Percentiles rank a stretch among this genome's conserved stretches.
phyloP scores from a whole-genome alignment of 2,329 filamentous ascomycete species.

The Aspergillus arachidicola region DNA sequence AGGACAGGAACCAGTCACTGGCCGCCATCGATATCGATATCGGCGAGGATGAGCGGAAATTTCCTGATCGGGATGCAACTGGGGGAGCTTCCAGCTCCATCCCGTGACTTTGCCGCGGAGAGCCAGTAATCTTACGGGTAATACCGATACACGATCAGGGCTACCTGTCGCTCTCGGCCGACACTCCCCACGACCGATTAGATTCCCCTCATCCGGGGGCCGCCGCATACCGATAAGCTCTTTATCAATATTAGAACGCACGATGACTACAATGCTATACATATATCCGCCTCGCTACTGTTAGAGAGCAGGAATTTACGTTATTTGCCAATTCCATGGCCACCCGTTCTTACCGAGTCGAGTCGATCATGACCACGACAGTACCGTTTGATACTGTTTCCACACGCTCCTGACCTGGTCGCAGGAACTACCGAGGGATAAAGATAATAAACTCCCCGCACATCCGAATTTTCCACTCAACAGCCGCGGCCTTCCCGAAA shows the following conservation, averaged over 20 bases:
- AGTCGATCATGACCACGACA: neutral
- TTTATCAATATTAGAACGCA: neutral
- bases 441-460: constrained; percentile 21
- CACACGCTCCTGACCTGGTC: no score
- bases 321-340: neutral
- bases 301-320: neutral
- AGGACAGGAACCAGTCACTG: constrained; percentile 14
- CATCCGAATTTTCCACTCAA: constrained; percentile 19
- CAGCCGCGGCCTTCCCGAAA: constrained; percentile 17
- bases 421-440: constrained; percentile 11
- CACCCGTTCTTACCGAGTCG: neutral
- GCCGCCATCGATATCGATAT: neutral
- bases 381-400: neutral
- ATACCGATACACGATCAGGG: neutral
- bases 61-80: constrained; percentile 2
- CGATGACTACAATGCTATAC: neutral
- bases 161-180: constrained; percentile 16
- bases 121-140: constrained; percentile 16
- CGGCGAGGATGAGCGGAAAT: constrained; percentile 21
- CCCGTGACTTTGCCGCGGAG: constrained; percentile 27
- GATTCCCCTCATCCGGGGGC: constrained; percentile 9
- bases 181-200: constrained; percentile 7
- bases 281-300: neutral
- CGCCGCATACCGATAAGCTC: constrained; percentile 6
- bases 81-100: neutral